phyloP scores from a whole-genome alignment of 805 yeast genomes.

The Pichia rugopelliculosa region DNA sequence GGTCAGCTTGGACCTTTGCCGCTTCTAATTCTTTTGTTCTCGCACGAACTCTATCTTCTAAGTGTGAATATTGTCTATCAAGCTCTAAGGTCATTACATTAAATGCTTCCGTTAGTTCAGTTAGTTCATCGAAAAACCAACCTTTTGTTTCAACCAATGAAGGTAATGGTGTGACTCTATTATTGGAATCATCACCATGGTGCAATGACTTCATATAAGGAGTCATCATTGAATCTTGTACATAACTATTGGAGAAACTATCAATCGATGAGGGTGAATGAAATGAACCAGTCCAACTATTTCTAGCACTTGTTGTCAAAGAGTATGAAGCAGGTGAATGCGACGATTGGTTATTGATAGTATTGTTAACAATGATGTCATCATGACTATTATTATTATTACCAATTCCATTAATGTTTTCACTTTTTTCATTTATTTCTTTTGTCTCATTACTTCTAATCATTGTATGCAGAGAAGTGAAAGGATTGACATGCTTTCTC shows the following conservation, averaged over 20 bases:
- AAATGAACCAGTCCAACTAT: constrained; percentile 7
- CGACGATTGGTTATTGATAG: neutral
- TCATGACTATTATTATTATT: neutral
- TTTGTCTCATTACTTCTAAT: neutral
- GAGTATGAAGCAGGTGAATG: neutral
- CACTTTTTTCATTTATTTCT: neutral
- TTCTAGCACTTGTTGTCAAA: neutral
- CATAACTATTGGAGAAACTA: constrained; percentile 10
- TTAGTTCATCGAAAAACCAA: constrained; percentile 72
- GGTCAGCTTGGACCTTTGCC: constrained; percentile 70
- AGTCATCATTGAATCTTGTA: neutral
- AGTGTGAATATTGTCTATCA: constrained; percentile 70
- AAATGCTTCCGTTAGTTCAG: constrained; percentile 82
- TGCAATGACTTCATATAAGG: neutral
- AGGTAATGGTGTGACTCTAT: constrained; percentile 11
- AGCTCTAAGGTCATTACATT: constrained; percentile 87
- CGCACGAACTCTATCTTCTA: constrained; percentile 82
- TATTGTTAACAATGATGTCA: too few relatives aligned
- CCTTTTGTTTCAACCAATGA: constrained; percentile 26
- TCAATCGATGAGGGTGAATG: constrained; percentile 12
- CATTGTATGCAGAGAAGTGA: constrained; percentile 9
- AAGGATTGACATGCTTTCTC: constrained; percentile 15
- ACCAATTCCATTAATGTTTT: neutral
- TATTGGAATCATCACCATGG: neutral
- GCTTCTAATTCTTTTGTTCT: constrained; percentile 85